Conservation (phyloP, 2,329 filamentous ascomycete genomes). For the Trichoderma sp. region DNA sequence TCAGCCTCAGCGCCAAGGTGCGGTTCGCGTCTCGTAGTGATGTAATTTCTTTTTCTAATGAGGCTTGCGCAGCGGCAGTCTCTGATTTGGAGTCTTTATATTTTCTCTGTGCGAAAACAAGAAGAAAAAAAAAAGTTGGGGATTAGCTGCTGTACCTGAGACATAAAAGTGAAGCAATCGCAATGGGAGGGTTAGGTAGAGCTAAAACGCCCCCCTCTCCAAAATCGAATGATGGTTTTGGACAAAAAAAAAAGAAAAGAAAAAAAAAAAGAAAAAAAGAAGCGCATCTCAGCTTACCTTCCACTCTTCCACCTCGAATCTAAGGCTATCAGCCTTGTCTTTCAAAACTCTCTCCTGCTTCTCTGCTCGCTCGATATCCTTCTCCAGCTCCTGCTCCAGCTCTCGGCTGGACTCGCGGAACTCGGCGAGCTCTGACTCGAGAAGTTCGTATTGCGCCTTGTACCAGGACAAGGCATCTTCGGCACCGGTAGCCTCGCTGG, state of each 20-base stretch:
- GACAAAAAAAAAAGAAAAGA: background rate
- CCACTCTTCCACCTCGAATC: slow-evolving; percentile 96
- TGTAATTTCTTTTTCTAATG: slow-evolving; percentile 94
- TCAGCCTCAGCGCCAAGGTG: slow-evolving; percentile 76
- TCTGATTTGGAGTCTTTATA: slow-evolving; percentile 94
- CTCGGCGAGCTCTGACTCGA: slow-evolving; percentile 88
- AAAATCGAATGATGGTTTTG: background rate
- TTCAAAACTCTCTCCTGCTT: slow-evolving; percentile 84
- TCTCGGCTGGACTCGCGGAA: slow-evolving; percentile 94
- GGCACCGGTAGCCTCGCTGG: slow-evolving; percentile 53
- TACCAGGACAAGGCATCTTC: slow-evolving; percentile 90
- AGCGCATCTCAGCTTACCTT: slow-evolving; percentile 66
- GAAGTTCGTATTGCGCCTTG: slow-evolving; percentile 90
- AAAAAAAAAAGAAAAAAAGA: background rate
- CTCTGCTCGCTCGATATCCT: slow-evolving; percentile 93
- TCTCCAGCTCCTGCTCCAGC: slow-evolving; percentile 90
- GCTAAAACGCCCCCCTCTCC: background rate
- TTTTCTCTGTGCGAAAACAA: slow-evolving; percentile 65
- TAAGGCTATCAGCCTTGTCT: slow-evolving; percentile 81
- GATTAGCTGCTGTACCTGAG: slow-evolving; percentile 24
- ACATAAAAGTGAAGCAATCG: background rate
- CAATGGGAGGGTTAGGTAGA: background rate
- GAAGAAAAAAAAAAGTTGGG: background rate
- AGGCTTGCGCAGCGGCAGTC: slow-evolving; percentile 79
- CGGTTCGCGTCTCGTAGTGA: slow-evolving; percentile 82